These are phyloP conservation scores for Antitrichia curtipendula DNA, from an alignment of 225 moss, liverwort and hornwort species.

Conservation along the genomic window DNA sequence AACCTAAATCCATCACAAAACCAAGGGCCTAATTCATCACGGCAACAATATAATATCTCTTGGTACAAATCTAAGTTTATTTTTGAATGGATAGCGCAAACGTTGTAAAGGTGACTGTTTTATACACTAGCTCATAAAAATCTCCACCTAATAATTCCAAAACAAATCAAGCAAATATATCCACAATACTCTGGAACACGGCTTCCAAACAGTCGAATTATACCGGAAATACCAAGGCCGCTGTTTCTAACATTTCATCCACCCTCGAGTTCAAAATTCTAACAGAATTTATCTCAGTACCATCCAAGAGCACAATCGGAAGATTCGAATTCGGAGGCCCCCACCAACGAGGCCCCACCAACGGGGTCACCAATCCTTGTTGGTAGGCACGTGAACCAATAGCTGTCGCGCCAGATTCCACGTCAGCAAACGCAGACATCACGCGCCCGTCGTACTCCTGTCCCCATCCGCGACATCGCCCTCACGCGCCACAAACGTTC, in stretches of 20 bases:
- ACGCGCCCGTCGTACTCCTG: not conserved
- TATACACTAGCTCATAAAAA: not conserved
- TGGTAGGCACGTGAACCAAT: not conserved
- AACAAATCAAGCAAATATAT: not conserved
- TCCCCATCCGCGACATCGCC: not conserved
- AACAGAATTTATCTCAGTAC: not conserved
- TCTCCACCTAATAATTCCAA: conserved; percentile 2
- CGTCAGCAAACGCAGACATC: not conserved
- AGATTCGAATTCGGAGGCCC: not conserved
- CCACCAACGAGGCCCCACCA: not conserved
- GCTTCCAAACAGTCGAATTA: not conserved
- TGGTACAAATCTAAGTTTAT: not conserved
- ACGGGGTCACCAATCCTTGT: not conserved
- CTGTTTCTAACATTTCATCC: not conserved
- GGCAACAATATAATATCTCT: not conserved
- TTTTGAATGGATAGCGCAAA: not conserved
- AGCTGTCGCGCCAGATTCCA: not conserved
- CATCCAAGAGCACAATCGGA: not conserved
- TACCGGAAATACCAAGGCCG: not conserved
- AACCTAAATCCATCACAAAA: not conserved
- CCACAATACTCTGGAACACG: not conserved
- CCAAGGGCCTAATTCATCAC: too few species aligned
- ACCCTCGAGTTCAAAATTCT: not conserved
- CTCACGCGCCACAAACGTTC: not conserved
- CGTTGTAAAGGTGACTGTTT: not conserved